A percentile compares a stretch with the other conserved stretches of the same genome.
Evolutionary conservation across 129 eudicot genomes (phyloP).

Genomic region (Flaveria trinervia): DNA sequence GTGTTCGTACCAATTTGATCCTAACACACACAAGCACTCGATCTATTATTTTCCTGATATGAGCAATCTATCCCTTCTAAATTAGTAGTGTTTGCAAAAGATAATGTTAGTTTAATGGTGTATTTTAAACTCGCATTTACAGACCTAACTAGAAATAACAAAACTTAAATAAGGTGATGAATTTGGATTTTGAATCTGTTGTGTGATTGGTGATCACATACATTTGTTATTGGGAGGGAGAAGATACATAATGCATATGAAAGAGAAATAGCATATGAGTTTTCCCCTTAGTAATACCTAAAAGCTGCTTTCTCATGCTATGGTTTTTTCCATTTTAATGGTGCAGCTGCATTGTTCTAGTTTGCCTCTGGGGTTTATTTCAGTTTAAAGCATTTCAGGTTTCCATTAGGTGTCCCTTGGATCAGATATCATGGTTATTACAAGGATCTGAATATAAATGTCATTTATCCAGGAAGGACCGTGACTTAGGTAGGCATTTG

Average conservation of each 20-base stretch:
- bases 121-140: not conserved
- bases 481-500: slow-evolving; percentile 51
- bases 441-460: slow-evolving; percentile 51
- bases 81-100: not conserved
- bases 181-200: not conserved
- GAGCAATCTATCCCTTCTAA: not conserved
- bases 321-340: not conserved
- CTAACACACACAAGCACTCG: not conserved
- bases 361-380: not conserved
- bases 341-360: not conserved
- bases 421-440: slow-evolving; percentile 57
- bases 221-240: not conserved
- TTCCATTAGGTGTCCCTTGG: slow-evolving; percentile 67
- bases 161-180: not conserved
- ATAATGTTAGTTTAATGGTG: too few relatives aligned
- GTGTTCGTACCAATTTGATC: too few relatives aligned
- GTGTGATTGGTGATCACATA: not conserved
- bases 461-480: slow-evolving; percentile 77
- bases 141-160: not conserved
- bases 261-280: not conserved
- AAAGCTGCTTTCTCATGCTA: not conserved
- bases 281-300: not conserved
- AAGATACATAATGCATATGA: not conserved
- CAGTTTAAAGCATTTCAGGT: slow-evolving; percentile 48
- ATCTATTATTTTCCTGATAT: not conserved